Percentiles rank a stretch among this genome's conserved stretches.
Conservation (phyloP, 139 green algal species). For the Micractinium conductrix region DNA sequence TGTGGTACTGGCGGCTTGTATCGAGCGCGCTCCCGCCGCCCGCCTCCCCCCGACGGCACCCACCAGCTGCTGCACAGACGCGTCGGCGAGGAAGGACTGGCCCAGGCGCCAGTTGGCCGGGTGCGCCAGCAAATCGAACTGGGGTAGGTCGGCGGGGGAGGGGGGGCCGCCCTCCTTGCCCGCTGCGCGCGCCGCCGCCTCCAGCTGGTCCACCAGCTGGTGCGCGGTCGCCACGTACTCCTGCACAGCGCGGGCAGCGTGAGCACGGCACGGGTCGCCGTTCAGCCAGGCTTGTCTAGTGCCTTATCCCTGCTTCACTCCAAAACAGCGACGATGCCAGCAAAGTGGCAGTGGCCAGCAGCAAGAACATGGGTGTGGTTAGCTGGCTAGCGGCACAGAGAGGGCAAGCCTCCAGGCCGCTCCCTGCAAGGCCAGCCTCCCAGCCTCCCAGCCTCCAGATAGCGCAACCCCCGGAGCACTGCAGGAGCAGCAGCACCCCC, state of each 20-base stretch:
- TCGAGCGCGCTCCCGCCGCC: too few species aligned
- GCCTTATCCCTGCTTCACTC: too few species aligned
- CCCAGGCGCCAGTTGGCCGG: conserved; percentile 44
- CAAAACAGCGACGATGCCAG: not conserved
- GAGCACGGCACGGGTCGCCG: too few species aligned
- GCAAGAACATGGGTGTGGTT: not conserved
- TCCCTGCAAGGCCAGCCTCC: too few species aligned
- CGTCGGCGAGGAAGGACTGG: conserved; percentile 17
- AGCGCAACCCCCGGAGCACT: too few species aligned
- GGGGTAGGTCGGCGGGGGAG: conserved; percentile 22
- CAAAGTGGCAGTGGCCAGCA: not conserved
- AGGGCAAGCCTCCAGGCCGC: too few species aligned
- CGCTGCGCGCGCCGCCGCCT: conserved; percentile 40
- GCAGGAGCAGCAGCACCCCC: not conserved
- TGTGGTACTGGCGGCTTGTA: too few species aligned
- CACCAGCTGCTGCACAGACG: conserved; percentile 41
- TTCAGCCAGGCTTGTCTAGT: too few species aligned
- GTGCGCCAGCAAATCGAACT: conserved; percentile 54
- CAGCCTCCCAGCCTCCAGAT: too few species aligned
- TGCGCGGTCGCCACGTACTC: conserved; percentile 28
- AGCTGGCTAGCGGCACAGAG: too few species aligned
- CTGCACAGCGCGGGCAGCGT: not conserved
- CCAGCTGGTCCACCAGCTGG: conserved; percentile 10
- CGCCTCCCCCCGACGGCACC: not conserved
- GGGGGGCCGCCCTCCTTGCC: conserved; percentile 8